phyloP scores from a whole-genome alignment of 1,139 yeast species.

The Sugiyamaella neomexicana region DNA sequence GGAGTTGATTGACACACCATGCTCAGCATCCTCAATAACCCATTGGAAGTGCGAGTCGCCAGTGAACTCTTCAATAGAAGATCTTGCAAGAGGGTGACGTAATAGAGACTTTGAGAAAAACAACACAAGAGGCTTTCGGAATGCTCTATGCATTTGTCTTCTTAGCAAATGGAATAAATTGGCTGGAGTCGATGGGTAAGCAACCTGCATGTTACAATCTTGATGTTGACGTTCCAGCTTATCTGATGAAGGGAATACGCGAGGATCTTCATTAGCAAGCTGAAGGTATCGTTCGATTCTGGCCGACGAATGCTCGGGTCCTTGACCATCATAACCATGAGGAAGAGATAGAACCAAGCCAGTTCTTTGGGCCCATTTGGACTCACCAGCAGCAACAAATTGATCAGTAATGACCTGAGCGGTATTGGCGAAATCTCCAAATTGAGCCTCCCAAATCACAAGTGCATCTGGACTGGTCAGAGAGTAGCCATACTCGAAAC shows the following conservation, averaged over 20 bases:
- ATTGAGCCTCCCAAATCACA: conserved; percentile 99
- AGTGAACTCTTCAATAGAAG: conserved; percentile 77
- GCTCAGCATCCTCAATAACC: conserved; percentile 89
- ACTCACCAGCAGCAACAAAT: conserved; percentile 95
- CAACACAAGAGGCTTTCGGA: conserved; percentile 89
- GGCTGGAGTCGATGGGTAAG: conserved; percentile 97
- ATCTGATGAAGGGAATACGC: conserved; percentile 85
- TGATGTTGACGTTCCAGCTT: conserved; percentile 97
- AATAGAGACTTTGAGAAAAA: conserved; percentile 92
- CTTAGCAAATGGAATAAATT: conserved; percentile 94
- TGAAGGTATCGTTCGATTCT: conserved; percentile 96
- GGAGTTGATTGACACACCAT: conserved; percentile 70
- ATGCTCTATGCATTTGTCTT: conserved; percentile 99
- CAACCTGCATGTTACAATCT: conserved; percentile 97
- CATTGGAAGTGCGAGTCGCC: conserved; percentile 92
- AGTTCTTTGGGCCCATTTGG: conserved; percentile 98
- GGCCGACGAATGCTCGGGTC: conserved; percentile 99
- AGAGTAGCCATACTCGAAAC: conserved; percentile 98
- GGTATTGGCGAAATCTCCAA: conserved; percentile 99
- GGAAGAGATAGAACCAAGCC: conserved; percentile 95
- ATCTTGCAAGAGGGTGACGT: conserved; percentile 98
- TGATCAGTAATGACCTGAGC: conserved; percentile 98
- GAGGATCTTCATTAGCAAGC: conserved; percentile 93
- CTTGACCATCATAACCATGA: conserved; percentile 99
- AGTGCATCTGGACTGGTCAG: conserved; percentile 95